phyloP scores from a whole-genome alignment of 495 filamentous ascomycete genomes.

The Poronia punctata region DNA sequence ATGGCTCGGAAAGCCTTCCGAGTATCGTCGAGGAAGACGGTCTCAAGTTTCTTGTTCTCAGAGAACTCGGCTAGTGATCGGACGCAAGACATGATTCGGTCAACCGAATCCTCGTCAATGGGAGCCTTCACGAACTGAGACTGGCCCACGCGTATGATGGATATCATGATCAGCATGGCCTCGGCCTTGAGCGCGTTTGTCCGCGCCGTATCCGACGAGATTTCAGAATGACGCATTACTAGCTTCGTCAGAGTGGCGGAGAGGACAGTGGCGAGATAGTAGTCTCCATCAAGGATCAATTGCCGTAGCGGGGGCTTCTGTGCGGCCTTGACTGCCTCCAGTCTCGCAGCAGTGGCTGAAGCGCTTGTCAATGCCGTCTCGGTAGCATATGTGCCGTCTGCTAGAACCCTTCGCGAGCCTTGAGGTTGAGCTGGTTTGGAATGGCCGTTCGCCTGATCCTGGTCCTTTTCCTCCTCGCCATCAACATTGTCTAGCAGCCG shows the following conservation, averaged over 20 bases:
- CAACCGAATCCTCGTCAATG: conserved; percentile 96
- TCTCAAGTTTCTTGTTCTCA: conserved; percentile 80
- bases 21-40: conserved; percentile 91
- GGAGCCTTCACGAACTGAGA: conserved; percentile 95
- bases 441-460: conserved; percentile 78
- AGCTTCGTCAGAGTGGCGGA: conserved; percentile 93
- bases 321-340: conserved; percentile 94
- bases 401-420: conserved; percentile 84
- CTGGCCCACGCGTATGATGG: conserved; percentile 93
- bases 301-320: conserved; percentile 94
- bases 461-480: conserved; percentile 47
- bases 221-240: conserved; percentile 96
- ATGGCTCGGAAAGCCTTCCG: conserved; percentile 95
- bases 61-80: conserved; percentile 88
- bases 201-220: conserved; percentile 76
- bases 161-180: conserved; percentile 99
- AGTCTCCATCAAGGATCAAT: conserved; percentile 94
- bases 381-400: conserved; percentile 95
- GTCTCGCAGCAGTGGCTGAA: conserved; percentile 77
- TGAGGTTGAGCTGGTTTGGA: conserved; percentile 66
- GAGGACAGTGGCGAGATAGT: conserved; percentile 91
- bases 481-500: conserved; percentile 67
- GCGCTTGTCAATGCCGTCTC: conserved; percentile 93
- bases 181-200: conserved; percentile 94
- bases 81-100: conserved; percentile 95